These are phyloP conservation scores for Neurospora sp. DNA, from an alignment of 495 filamentous ascomycete species.

Conservation along the genomic window DNA sequence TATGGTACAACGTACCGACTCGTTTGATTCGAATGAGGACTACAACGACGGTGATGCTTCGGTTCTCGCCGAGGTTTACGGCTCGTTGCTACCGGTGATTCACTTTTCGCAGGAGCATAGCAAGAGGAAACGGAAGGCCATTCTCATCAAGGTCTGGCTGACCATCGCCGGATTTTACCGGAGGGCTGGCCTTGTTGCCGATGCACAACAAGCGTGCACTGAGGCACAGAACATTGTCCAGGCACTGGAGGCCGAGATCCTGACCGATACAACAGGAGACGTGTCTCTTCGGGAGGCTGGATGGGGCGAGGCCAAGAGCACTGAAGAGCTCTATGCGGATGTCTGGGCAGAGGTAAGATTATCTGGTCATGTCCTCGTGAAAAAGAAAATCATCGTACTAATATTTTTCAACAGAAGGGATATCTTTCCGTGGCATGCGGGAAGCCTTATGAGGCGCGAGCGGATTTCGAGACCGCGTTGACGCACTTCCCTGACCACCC, in stretches of 20 bases:
- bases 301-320: conserved; percentile 65
- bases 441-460: conserved; percentile 54
- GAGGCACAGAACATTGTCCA: conserved; percentile 69
- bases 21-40: conserved; percentile 15
- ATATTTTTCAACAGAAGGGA: conserved; percentile 46
- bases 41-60: conserved; percentile 1
- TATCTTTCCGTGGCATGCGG: conserved; percentile 52
- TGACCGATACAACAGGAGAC: conserved; percentile 38
- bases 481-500: conserved; percentile 65
- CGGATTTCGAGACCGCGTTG: conserved; percentile 71
- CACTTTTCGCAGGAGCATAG: conserved; percentile 40
- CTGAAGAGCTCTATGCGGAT: conserved; percentile 74
- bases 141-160: conserved; percentile 78
- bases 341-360: conserved; percentile 57
- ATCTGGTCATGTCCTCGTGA: neutral
- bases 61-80: neutral
- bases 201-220: conserved; percentile 64
- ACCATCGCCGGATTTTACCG: conserved; percentile 81
- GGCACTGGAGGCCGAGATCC: conserved; percentile 41
- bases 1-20: conserved; percentile 20
- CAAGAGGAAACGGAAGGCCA: conserved; percentile 46
- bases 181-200: conserved; percentile 63
- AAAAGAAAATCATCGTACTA: conserved; percentile 14
- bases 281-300: conserved; percentile 47
- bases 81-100: conserved; percentile 32